phyloP scores from a whole-genome alignment of 176 grass and related monocot genomes.

The Saccharum spontaneum region DNA sequence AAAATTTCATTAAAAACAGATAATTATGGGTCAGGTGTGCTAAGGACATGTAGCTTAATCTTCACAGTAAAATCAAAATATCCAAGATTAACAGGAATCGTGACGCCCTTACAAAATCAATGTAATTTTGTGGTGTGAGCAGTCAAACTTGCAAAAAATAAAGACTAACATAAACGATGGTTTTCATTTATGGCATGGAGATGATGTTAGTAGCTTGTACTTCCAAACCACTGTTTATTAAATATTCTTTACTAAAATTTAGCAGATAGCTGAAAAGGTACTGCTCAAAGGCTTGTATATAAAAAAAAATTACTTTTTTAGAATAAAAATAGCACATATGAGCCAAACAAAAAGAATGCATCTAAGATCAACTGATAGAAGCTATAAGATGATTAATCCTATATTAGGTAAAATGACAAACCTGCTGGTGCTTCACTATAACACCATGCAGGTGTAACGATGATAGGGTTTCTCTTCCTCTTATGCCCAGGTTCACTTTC shows the following conservation, averaged over 20 bases:
- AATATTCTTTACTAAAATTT: background rate
- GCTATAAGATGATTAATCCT: conserved; percentile 25
- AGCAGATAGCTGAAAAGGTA: background rate
- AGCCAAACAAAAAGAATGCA: conserved; percentile 18
- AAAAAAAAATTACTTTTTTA: background rate
- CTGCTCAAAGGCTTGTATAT: background rate
- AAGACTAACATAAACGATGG: background rate
- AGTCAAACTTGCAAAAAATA: background rate
- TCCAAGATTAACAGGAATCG: background rate
- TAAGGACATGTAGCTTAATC: conserved; percentile 15
- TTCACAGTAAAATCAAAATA: background rate
- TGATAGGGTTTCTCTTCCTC: conserved; percentile 85
- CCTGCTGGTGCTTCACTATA: conserved; percentile 74
- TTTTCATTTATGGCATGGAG: background rate
- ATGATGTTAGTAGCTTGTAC: background rate
- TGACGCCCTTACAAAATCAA: background rate
- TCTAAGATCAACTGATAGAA: background rate
- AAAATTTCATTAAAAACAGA: background rate
- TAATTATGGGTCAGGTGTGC: background rate
- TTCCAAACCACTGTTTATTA: background rate
- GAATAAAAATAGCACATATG: conserved; percentile 12
- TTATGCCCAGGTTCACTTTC: conserved; percentile 67
- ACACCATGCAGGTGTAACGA: conserved; percentile 95
- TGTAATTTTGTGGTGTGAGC: background rate
- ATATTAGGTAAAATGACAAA: conserved; percentile 49